Base-by-base conservation (phyloP, 352 stramenopile species). In the Elongisporangium senticosum region DNA sequence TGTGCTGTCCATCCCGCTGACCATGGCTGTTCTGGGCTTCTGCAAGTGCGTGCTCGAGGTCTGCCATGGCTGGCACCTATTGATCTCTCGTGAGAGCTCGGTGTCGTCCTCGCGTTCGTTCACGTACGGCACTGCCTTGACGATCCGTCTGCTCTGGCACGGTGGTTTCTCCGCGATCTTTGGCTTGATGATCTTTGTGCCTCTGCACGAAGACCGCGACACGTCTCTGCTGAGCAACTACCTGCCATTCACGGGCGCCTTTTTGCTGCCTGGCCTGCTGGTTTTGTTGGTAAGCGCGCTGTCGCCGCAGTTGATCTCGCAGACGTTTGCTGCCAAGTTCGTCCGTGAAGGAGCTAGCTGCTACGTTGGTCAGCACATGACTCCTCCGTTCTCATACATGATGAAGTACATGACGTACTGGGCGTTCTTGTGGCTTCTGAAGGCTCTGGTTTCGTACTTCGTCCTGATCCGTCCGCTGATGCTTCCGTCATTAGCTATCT, bases 371-470 rank as follows among this genome's bases (percentile, higher is more conserved):
- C 81, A 77, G 33, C 65, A 89, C 51, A 85, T 90, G 74, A 70
- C 72, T 10, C 78, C 81, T 10, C 79, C 79, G 2, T 67, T 87
- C 20, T 70, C 64, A 39, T 87, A 69, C 56, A 68, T 81, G 33
- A 13, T 87, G 59, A 86, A 89, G 67, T 90, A 90, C 54, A 79
- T 84, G 28, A 8, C 52, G 11, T 89, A 83, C 58, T 91, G 81
- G 81, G 21, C 87, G 8, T 11, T 88, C 0, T 40, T 91, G 20
- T 89, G 81, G 77, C 37, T 73, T 22, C 10, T 84, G 0, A 73
- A 91, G 63, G 73, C 68, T 4, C 52, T 83, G 3, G 63, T 77
- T 26, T 89, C 81, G 65, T 91, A 89, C 59, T 84, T 85, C 22
- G 69, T 91, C 19, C 51, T 91, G 7, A 64, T 91, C 0, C 74